phyloP scores from a whole-genome alignment of 129 eudicot genomes.

The Escallonia rubra region DNA sequence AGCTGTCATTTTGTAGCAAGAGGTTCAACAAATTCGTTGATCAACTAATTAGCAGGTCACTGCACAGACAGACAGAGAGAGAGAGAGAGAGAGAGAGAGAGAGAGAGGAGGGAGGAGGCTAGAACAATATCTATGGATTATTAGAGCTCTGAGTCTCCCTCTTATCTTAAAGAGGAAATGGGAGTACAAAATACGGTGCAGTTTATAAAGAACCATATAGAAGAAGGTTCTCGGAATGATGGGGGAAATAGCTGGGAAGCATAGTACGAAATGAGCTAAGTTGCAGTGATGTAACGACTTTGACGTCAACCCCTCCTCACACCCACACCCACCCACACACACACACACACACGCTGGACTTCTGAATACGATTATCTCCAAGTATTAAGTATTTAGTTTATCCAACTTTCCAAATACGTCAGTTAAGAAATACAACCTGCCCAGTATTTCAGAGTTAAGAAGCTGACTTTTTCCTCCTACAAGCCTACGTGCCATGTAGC shows the following conservation, averaged over 20 bases:
- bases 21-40: not conserved
- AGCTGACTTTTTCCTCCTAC: too few relatives aligned
- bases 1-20: constrained; percentile 32
- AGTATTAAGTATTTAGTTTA: too few relatives aligned
- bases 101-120: not conserved
- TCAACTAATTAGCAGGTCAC: not conserved
- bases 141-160: not conserved
- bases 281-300: constrained; percentile 20
- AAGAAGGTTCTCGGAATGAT: constrained; percentile 31
- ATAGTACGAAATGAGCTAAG: constrained; percentile 2
- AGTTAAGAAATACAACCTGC: too few relatives aligned
- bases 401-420: too few relatives aligned
- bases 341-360: not conserved
- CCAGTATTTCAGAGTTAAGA: too few relatives aligned
- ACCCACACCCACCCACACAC: not conserved
- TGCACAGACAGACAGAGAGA: not conserved
- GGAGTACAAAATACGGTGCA: not conserved
- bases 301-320: constrained; percentile 26
- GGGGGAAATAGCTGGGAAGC: constrained; percentile 15
- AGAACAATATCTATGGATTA: not conserved
- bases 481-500: too few relatives aligned
- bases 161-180: not conserved
- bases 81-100: not conserved
- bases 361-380: too few relatives aligned
- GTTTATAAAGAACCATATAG: not conserved